Percentiles rank a stretch among this genome's conserved stretches.
Conservation (phyloP, 164 flowering plant species). For the Piper longum region DNA sequence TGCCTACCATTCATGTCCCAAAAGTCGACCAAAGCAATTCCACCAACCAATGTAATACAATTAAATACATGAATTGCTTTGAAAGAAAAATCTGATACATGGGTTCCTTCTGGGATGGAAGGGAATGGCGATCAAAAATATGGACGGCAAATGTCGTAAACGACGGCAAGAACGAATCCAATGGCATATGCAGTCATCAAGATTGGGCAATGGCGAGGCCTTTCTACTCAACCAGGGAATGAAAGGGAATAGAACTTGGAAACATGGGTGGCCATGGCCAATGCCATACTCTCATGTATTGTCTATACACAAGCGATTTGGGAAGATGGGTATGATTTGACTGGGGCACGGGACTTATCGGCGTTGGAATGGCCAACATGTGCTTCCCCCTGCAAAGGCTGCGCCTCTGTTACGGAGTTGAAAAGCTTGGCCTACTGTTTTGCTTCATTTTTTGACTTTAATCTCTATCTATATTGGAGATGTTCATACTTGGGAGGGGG, state of each 20-base stretch:
- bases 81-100: too few relatives aligned
- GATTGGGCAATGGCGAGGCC: not conserved
- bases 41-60: too few relatives aligned
- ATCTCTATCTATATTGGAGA: too few relatives aligned
- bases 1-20: too few relatives aligned
- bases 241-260: not conserved
- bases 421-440: not conserved
- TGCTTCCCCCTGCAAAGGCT: constrained; percentile 1
- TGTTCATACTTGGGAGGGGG: too few relatives aligned
- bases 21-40: too few relatives aligned
- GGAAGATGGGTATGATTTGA: not conserved
- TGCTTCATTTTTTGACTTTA: not conserved
- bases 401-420: not conserved
- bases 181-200: too few relatives aligned
- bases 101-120: too few relatives aligned
- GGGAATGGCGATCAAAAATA: not conserved
- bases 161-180: not conserved
- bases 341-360: not conserved
- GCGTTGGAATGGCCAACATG: not conserved
- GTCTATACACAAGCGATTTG: not conserved
- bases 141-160: not conserved
- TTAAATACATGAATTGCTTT: too few relatives aligned
- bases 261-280: too few relatives aligned
- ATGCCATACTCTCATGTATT: too few relatives aligned
- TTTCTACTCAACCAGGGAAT: not conserved